phyloP scores from a whole-genome alignment of 768 basidiomycete species.

The Auriscalpium vulgare region DNA sequence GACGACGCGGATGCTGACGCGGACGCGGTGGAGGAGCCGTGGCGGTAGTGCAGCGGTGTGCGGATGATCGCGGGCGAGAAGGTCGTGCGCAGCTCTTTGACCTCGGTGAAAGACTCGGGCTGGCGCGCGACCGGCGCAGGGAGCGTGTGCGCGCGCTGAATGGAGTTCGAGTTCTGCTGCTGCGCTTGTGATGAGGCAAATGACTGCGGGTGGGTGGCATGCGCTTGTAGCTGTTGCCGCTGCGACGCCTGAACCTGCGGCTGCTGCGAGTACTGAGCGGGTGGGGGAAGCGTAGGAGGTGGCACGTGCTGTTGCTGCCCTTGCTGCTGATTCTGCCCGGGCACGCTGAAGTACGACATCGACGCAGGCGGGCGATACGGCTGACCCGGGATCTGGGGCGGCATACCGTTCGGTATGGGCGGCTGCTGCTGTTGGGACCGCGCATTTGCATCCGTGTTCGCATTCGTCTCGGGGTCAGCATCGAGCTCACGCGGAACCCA shows the following conservation, averaged over 20 bases:
- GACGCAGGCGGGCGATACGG: background rate
- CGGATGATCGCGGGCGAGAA: conserved; percentile 65
- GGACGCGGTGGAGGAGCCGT: conserved; percentile 11
- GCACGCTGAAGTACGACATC: conserved; percentile 1
- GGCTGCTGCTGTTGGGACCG: conserved; percentile 11
- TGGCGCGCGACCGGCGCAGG: conserved; percentile 17
- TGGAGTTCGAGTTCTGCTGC: background rate
- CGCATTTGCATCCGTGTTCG: conserved; percentile 8
- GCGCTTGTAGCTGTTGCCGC: too few species aligned
- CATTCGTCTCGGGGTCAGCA: conserved; percentile 21
- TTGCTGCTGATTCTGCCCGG: background rate
- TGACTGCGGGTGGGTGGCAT: background rate
- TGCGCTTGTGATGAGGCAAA: background rate
- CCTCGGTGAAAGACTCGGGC: conserved; percentile 42
- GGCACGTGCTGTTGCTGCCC: background rate
- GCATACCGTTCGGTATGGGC: conserved; percentile 4
- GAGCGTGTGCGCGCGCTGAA: conserved; percentile 8
- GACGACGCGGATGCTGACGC: conserved; percentile 11
- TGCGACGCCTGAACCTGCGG: background rate
- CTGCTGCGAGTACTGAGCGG: conserved; percentile 5
- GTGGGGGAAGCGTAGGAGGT: background rate
- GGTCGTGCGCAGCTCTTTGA: conserved; percentile 50
- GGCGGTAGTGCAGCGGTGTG: conserved; percentile 53
- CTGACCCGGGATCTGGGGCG: background rate
- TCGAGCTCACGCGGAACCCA: conserved; percentile 51